Base-by-base conservation (phyloP, 106 monocot genomes). In the Gastrodia elata region DNA sequence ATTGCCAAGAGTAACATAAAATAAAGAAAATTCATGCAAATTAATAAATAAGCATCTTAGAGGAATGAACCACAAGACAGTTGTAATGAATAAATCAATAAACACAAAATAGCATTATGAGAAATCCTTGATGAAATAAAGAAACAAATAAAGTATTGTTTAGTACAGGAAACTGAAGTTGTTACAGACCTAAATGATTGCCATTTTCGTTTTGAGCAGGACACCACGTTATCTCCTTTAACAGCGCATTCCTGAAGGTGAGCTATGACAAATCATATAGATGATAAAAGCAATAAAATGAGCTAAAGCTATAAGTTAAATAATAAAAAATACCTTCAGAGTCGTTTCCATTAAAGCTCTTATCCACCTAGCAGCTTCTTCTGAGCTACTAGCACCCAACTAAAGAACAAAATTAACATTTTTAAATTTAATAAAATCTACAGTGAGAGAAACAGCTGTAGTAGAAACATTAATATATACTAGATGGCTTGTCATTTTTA, bases 361-460 rank as follows among this genome's bases (percentile, higher is more conserved):
- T 64, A 86, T 97, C 90, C 96, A 97, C 65, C 75, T 83, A 77
- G 92, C 96, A 28, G 88, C 90, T 80, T 90, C 96, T 74, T 97
- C 96, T 65, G 96, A 90, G 77, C 96, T 97, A 74, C 83, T 87
- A 67, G 97, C 96, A 74, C 90, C 96, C 84, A 97, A 82, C 96
- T 97, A 75, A 37, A 83, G 13, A 64, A 28, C 13, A n/a, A 77
- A 70, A 70, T 39, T n/a, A 68, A 11, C 28, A 18, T 38, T 7
- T n/a, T 68, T 39, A 68, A 15, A 76, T 0, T 16, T 48, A 49
- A 15, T n/a, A 68, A 68, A 44, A n/a, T 40, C 59, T 11, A 61
- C 14, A 55, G 7, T n/a, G 22, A 6, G 55, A 22, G 18, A 2
- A 55, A 55, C 52, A 52, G 20, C 55, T 30, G 57, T 58, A 58